Evolutionary conservation across 2,329 filamentous ascomycete genomes (phyloP).

Genomic region (Aspergillus tanneri): DNA sequence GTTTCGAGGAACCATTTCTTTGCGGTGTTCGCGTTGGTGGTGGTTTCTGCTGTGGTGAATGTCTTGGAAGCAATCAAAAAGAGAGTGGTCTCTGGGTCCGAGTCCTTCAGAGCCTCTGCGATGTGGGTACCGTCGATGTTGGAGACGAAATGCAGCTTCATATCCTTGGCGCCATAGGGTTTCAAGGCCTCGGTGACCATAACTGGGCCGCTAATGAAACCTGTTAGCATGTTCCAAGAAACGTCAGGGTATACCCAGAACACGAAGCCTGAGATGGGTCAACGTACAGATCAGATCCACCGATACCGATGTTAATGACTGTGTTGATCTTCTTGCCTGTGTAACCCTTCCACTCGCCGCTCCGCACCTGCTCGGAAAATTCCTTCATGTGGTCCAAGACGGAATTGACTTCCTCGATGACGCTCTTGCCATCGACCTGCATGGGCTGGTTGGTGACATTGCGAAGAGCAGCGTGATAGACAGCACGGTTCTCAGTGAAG

Average conservation of each 20-base stretch:
- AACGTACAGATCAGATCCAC: conserved; percentile 92
- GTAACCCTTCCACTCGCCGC: conserved; percentile 94
- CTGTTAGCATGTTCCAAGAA: conserved; percentile 19
- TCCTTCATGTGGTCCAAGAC: conserved; percentile 98
- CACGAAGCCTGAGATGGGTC: not conserved
- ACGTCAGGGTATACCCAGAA: not conserved
- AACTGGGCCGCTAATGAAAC: conserved; percentile 71
- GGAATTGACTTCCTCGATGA: conserved; percentile 87
- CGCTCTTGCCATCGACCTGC: conserved; percentile 86
- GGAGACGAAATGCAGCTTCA: conserved; percentile 96
- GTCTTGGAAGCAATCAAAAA: conserved; percentile 99
- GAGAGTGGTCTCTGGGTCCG: conserved; percentile 95
- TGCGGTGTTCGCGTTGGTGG: conserved; percentile 93
- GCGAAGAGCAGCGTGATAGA: conserved; percentile 91
- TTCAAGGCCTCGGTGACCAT: conserved; percentile 99
- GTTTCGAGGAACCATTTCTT: conserved; percentile 94
- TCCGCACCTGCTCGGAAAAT: conserved; percentile 92
- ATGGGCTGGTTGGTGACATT: conserved; percentile 80
- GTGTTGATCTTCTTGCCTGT: conserved; percentile 96
- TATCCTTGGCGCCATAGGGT: conserved; percentile 80
- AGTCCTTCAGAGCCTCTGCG: conserved; percentile 82
- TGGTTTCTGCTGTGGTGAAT: conserved; percentile 97
- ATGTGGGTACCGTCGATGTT: conserved; percentile 99
- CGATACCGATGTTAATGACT: conserved; percentile 97
- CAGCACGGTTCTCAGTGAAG: conserved; percentile 94